Evolutionary conservation across 2,329 filamentous ascomycete genomes (phyloP), one percentile per base, ranked within the genome.

Genomic region (Cladophialophora bantiana): DNA sequence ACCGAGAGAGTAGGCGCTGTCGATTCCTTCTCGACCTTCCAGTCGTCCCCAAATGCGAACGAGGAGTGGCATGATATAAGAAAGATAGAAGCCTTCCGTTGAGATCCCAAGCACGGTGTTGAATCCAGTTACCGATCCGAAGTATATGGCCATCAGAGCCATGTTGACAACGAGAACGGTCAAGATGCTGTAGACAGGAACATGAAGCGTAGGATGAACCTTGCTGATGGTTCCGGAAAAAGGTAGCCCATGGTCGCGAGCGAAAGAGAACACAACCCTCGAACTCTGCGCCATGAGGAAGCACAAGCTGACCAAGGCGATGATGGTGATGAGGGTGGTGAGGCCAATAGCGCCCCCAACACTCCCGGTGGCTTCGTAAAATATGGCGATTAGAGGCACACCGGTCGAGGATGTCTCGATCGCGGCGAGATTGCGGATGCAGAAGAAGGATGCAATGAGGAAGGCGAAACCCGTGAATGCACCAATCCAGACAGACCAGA

Each of bases 31-130:
- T 52, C 81, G 77, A 18, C 80, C 79, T 10, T 75, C 76, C 56
- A 83, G 76, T 65, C 80, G 81, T 9, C 81, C 81, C 18, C 84
- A 75, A 20, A 87, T 78, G 57, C 85, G 83, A 12, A 81, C 81
- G 20, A 84, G 73, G 0, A 87, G 77, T 0, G 85, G 83, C 76
- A 86, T 83, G 13, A 84, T 83, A 71, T 87, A 87, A 0, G 85
- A 87, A 0, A 87, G 77, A 70, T 87, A 87, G 69, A 87, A 87
- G 0, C 85, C 85, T 69, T 85, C 81, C 0, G 85, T 87, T 0
- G 85, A 80, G 58, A 87, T 86, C 2, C 83, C 80, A 55, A 87
- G 82, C 13, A 86, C 83, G 0, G 84, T 86, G 53, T 85, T 82
- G 71, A 86, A 86, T 0, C 84, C 84, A 0, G 84, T 85, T 0